Evolutionary conservation across 2,329 filamentous ascomycete species (phyloP).

Genomic region (Fusarium scirpi): DNA sequence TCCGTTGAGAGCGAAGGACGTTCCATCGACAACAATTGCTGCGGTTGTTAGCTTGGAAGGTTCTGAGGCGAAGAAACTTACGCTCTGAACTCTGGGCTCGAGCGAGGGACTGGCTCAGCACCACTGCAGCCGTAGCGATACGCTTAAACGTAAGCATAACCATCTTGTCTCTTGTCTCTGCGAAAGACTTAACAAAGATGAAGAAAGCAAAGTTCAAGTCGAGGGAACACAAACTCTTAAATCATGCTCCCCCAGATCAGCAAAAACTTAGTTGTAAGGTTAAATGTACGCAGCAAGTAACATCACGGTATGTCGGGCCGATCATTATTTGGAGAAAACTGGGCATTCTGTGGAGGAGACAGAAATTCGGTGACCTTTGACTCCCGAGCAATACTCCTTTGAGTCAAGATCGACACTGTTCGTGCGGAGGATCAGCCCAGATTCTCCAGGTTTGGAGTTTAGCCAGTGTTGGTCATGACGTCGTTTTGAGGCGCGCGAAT

Average conservation of each 20-base stretch:
- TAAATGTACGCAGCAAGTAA: background rate
- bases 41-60: background rate
- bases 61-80: background rate
- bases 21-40: slow-evolving; percentile 66
- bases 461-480: slow-evolving; percentile 15
- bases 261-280: background rate
- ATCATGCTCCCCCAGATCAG: background rate
- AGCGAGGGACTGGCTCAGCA: slow-evolving; percentile 2
- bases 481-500: slow-evolving; percentile 16
- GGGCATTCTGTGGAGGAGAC: slow-evolving; percentile 4
- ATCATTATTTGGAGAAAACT: slow-evolving; percentile 21
- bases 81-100: background rate
- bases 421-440: slow-evolving; percentile 19
- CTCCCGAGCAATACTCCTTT: slow-evolving; percentile 18
- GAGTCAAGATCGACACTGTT: slow-evolving; percentile 8
- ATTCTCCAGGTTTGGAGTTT: background rate
- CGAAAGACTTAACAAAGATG: background rate
- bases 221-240: background rate
- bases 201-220: background rate
- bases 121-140: background rate
- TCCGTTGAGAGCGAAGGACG: slow-evolving; percentile 68
- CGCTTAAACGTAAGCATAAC: background rate
- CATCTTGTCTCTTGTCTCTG: background rate
- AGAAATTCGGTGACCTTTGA: background rate
- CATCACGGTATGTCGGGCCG: slow-evolving; percentile 5